Evolutionary conservation across 2,329 filamentous ascomycete species (phyloP), one percentile per base, ranked within the genome.

Genomic region (Colletotrichum coccodes): DNA sequence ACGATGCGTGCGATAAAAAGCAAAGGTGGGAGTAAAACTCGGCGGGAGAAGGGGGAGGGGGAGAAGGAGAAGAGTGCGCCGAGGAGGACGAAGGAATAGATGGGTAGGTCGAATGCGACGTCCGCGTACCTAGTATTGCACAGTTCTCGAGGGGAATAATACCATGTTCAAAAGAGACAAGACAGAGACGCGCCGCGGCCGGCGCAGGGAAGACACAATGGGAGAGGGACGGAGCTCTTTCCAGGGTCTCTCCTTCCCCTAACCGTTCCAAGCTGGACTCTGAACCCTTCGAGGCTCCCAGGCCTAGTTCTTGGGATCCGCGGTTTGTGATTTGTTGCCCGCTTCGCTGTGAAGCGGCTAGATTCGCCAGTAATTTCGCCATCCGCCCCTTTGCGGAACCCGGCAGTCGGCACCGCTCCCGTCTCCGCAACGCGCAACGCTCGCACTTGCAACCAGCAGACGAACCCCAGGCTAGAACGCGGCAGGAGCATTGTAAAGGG

Each of bases 81-180:
- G 26, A 23, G 21, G 23, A 36, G 12, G 23, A 21, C 9, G 12
- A 32, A 60, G 50, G 30, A 6, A 62, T n/a, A 58, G 49, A 57
- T 40, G 57, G 44, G 58, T 12, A 66, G 47, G 40, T 34, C 28
- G 26, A 40, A 50, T 34, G 46, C 26, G 46, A n/a, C 32, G 44
- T 16, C 56, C 56, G n/a, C 44, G 40, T 42, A 14, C n/a, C n/a
- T n/a, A n/a, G n/a, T n/a, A n/a, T n/a, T 28, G 28, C n/a, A 56
- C 28, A n/a, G 36, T 47, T 44, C 47, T 47, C 65, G 54, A 60
- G 54, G 61, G 47, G 65, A 60, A 56, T 38, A 36, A 50, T 54
- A 60, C 65, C 54, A 69, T 56, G 47, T 52, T 23, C 23, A 56
- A 59, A 21, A 32, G 7, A 44, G 6, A 26, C 30, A n/a, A 23